Conservation (phyloP, 1,284 basidiomycete species). For the Phlebopus sp. region DNA sequence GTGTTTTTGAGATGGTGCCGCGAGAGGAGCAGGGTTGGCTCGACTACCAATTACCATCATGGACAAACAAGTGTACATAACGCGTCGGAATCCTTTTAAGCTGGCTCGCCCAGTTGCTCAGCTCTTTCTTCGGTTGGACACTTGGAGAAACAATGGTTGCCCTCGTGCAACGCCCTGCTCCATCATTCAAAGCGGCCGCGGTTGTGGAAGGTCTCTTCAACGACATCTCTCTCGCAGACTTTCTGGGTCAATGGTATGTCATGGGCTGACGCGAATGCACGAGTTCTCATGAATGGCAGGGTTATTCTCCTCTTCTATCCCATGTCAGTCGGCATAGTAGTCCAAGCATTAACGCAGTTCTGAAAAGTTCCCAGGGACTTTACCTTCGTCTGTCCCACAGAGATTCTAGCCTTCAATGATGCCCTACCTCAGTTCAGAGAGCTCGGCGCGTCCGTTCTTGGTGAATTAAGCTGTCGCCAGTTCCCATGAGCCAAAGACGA, state of each 20-base stretch:
- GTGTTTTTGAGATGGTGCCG: too few species aligned
- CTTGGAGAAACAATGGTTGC: constrained; percentile 52
- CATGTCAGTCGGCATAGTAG: constrained; percentile 47
- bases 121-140: too few species aligned
- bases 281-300: constrained; percentile 39
- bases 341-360: not conserved
- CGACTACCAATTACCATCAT: too few species aligned
- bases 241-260: constrained; percentile 76
- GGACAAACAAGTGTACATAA: too few species aligned
- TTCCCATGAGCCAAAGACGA: not conserved
- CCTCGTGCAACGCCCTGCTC: constrained; percentile 74
- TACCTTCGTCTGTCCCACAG: constrained; percentile 89
- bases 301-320: constrained; percentile 81
- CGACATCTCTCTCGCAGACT: constrained; percentile 71
- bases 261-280: not conserved
- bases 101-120: too few species aligned
- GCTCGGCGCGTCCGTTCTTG: constrained; percentile 74
- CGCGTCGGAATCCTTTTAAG: too few species aligned
- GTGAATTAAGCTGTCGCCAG: constrained; percentile 35
- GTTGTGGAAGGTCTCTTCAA: constrained; percentile 76
- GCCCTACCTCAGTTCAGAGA: constrained; percentile 71
- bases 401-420: constrained; percentile 91
- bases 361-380: constrained; percentile 52
- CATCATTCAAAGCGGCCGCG: constrained; percentile 71
- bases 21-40: too few species aligned